These are phyloP conservation scores for Aspergillus jensenii DNA, from an alignment of 2,329 filamentous ascomycete genomes.

Conservation along the genomic window DNA sequence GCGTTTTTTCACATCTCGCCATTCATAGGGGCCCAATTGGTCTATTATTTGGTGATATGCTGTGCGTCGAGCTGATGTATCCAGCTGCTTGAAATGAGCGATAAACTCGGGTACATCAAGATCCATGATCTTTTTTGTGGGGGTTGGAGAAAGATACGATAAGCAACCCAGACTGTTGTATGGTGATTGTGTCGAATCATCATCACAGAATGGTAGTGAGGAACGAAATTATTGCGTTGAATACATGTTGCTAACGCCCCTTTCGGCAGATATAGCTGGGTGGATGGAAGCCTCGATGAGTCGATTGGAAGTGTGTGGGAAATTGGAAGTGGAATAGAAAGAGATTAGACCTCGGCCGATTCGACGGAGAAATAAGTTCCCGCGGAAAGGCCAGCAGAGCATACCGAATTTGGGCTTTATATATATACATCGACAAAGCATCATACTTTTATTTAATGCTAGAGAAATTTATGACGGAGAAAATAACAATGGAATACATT, in stretches of 20 bases:
- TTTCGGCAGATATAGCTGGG: background rate
- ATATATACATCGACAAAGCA: background rate
- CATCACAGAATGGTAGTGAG: background rate
- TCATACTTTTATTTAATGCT: background rate
- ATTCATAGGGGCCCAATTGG: slow-evolving; percentile 29
- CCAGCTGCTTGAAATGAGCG: slow-evolving; percentile 22
- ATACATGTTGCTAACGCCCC: background rate
- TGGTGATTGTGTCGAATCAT: background rate
- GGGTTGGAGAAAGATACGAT: background rate
- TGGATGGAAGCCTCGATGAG: background rate
- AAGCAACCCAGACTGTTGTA: background rate
- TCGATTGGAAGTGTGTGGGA: background rate
- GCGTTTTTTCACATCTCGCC: slow-evolving; percentile 28
- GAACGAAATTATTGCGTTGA: background rate
- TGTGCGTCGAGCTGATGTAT: slow-evolving; percentile 21
- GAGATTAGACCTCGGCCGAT: background rate
- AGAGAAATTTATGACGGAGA: background rate
- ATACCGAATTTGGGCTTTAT: background rate
- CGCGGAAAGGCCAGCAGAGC: background rate
- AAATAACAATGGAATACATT: slow-evolving; percentile 7
- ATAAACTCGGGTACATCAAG: slow-evolving; percentile 15
- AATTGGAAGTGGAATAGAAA: background rate
- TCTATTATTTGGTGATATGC: slow-evolving; percentile 27
- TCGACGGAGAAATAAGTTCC: background rate
- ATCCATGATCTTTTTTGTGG: background rate